Conservation (phyloP, 2,329 filamentous ascomycete genomes). For the Pyrenophora seminiperda region DNA sequence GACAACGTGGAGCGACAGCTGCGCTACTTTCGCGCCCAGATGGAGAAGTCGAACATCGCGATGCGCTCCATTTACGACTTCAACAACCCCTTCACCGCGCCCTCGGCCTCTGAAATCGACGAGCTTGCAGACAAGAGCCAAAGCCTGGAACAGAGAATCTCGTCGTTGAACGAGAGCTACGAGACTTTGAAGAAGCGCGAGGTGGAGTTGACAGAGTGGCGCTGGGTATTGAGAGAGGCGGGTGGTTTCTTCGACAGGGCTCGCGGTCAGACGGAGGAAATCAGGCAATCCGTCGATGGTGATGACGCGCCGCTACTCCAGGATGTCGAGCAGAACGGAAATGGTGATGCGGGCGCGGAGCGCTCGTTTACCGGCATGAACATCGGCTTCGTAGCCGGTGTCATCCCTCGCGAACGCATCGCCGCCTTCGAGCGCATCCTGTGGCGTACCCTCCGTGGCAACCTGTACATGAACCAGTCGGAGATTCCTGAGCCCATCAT, state of each 20-base stretch:
- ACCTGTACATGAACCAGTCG: constrained; percentile 99
- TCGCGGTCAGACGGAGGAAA: constrained; percentile 95
- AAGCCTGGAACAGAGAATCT: constrained; percentile 87
- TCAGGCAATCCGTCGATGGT: constrained; percentile 79
- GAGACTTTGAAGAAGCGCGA: constrained; percentile 98
- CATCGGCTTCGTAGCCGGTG: constrained; percentile 96
- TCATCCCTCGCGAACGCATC: constrained; percentile 90
- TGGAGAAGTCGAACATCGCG: constrained; percentile 87
- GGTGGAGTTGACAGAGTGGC: constrained; percentile 96
- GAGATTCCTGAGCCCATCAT: constrained; percentile 94
- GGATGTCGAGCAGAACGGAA: constrained; percentile 84
- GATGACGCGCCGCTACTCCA: constrained; percentile 92
- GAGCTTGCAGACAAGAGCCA: constrained; percentile 92
- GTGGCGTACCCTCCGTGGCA: constrained; percentile 95
- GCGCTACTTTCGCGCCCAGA: constrained; percentile 92
- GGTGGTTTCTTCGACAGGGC: constrained; percentile 97
- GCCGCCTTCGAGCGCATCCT: constrained; percentile 96
- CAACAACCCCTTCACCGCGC: constrained; percentile 80
- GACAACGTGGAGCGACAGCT: constrained; percentile 98
- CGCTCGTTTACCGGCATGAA: constrained; percentile 96
- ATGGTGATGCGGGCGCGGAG: constrained; percentile 70
- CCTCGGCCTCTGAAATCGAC: constrained; percentile 93
- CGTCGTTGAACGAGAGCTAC: constrained; percentile 95
- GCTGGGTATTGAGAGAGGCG: constrained; percentile 95
- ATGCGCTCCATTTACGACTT: constrained; percentile 93